Evolutionary conservation across 495 filamentous ascomycete genomes (phyloP), one percentile per base, ranked within the genome.

Genomic region (Neurospora africana): DNA sequence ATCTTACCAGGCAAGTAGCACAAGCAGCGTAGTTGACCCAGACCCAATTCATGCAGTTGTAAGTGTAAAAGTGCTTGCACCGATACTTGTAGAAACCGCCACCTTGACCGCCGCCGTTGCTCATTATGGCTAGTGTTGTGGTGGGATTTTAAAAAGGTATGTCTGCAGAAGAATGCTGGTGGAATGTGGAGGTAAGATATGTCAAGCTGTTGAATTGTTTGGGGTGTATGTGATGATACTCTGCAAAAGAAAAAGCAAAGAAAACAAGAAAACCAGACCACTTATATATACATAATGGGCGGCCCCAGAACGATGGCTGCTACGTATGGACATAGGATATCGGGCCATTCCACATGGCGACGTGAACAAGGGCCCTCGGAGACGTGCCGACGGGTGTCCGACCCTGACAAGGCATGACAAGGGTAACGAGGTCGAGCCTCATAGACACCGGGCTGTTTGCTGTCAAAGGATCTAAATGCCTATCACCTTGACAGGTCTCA

Each of bases 31-130:
- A 82, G 74, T 90, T 89, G 47, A 88, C 84, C 76, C 84, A 89
- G 36, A 89, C 87, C 88, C 88, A 90, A 73, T 89, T 85, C 3
- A 80, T 82, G 75, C 88, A 90, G 76, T 89, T 83, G 75, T 87
- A 80, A 13, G 83, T 85, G 71, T 83, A 83, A 72, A 85, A 89
- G 79, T 89, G 82, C 77, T 88, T 90, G 85, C 88, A 90, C 33
- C 86, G 83, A 76, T 86, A 89, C 80, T 85, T 87, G 77, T 88
- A 89, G 74, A 83, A 89, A 70, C 88, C 85, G 74, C 85, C 83
- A 53, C 86, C 84, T 65, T 65, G 53, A 19, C 53, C 53, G 53
- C 53, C 53, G 53, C 53, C 53, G 53, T 6, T 23, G 47, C 53
- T 65, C 53, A 65, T 65, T 19, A 19, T 65, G 53, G 53, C 23